phyloP scores from a whole-genome alignment of 352 stramenopile genomes.

The Pythium aquatile region DNA sequence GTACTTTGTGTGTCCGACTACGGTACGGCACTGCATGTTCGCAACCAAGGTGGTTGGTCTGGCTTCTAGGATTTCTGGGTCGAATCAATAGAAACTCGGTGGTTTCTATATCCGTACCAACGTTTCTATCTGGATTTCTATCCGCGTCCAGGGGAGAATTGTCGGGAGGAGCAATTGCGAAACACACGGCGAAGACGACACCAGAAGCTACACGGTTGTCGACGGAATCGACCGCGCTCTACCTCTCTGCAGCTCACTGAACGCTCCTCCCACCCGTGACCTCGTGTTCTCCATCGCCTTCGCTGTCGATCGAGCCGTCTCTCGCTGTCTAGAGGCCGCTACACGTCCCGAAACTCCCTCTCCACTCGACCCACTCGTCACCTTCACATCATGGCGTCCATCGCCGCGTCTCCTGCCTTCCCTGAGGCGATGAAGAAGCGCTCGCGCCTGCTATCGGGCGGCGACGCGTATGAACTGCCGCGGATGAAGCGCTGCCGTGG shows the following conservation, averaged over 20 bases:
- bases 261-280: neutral
- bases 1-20: neutral
- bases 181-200: constrained; percentile 15
- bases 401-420: constrained; percentile 71
- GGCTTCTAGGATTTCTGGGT: constrained; percentile 24
- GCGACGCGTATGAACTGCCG: constrained; percentile 52
- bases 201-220: constrained; percentile 10
- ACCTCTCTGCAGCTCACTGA: neutral
- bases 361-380: constrained; percentile 1
- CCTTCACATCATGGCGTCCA: constrained; percentile 54
- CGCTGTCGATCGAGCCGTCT: constrained; percentile 7
- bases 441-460: constrained; percentile 40
- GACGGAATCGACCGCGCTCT: constrained; percentile 19
- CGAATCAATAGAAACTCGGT: constrained; percentile 1
- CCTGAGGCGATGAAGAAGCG: constrained; percentile 75
- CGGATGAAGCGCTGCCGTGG: constrained; percentile 59
- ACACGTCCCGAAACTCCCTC: constrained; percentile 1
- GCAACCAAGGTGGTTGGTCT: constrained; percentile 14
- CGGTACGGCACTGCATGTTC: neutral
- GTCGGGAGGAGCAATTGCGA: neutral
- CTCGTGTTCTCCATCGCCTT: neutral
- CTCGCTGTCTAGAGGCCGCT: neutral
- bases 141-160: constrained; percentile 3
- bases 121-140: constrained; percentile 29
- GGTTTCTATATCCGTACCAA: constrained; percentile 22